Conservation (phyloP, 306 rosid genomes). For the Quercus wislizeni region DNA sequence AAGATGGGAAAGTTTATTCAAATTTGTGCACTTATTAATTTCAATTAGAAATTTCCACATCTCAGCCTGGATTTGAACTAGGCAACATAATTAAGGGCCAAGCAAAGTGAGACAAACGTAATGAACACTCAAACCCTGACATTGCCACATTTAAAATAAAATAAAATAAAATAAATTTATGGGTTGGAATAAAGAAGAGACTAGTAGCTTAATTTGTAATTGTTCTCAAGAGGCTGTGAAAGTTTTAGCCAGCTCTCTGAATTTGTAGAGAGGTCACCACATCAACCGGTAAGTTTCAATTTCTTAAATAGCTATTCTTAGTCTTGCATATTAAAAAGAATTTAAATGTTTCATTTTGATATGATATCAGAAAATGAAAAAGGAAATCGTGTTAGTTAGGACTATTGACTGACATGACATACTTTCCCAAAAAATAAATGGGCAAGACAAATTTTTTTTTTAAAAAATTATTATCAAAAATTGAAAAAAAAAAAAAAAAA, state of each 20-base stretch:
- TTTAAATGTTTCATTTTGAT: neutral
- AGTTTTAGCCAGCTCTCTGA: neutral
- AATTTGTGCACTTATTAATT: neutral
- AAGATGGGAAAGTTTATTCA: neutral
- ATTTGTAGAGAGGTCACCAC: neutral
- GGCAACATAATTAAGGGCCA: neutral
- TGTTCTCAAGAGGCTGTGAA: neutral
- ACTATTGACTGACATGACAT: too few relatives aligned
- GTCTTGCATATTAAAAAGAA: too few relatives aligned
- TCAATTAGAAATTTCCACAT: neutral
- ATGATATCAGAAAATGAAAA: neutral
- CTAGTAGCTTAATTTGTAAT: neutral
- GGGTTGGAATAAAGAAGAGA: neutral
- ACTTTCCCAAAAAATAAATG: too few relatives aligned
- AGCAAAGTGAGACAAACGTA: neutral
- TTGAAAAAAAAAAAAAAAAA: too few relatives aligned
- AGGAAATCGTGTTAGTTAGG: neutral
- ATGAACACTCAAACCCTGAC: neutral
- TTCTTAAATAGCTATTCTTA: too few relatives aligned
- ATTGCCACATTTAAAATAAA: too few relatives aligned
- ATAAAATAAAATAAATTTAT: too few relatives aligned
- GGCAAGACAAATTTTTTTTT: too few relatives aligned
- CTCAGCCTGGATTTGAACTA: neutral
- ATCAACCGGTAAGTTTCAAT: too few relatives aligned
- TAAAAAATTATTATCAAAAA: too few relatives aligned